Percentiles rank a stretch among this genome's conserved stretches.
Conservation (phyloP, 2,329 filamentous ascomycete species). For the Sclerotinia glacialis region DNA sequence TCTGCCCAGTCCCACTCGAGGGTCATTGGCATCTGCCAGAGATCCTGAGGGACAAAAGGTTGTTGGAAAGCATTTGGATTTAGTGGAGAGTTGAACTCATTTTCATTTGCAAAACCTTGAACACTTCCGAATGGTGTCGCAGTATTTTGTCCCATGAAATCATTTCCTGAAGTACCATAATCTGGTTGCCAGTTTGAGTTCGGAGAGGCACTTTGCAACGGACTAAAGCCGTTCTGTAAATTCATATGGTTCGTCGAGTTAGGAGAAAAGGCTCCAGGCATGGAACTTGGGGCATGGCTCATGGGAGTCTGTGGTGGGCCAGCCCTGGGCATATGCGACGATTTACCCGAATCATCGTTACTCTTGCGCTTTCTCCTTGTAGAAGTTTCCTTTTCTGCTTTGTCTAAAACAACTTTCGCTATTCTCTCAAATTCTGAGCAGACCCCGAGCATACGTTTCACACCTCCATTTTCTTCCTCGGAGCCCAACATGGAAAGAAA, state of each 20-base stretch:
- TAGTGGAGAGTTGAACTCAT: conserved; percentile 36
- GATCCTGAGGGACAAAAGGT: conserved; percentile 84
- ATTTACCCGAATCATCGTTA: conserved; percentile 46
- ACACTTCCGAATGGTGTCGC: conserved; percentile 37
- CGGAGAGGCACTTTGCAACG: conserved; percentile 32
- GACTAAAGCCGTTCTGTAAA: conserved; percentile 35
- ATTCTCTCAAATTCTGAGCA: conserved; percentile 98
- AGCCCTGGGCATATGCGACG: conserved; percentile 23
- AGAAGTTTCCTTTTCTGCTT: conserved; percentile 73
- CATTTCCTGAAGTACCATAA: conserved; percentile 25
- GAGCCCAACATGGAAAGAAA: conserved; percentile 87
- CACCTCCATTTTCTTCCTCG: conserved; percentile 84
- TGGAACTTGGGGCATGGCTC: conserved; percentile 30
- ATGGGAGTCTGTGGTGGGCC: conserved; percentile 32
- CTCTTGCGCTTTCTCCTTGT: conserved; percentile 79
- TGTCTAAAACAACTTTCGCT: conserved; percentile 84
- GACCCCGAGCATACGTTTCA: conserved; percentile 89
- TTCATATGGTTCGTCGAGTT: conserved; percentile 30
- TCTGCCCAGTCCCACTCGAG: conserved; percentile 75
- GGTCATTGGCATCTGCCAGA: conserved; percentile 95
- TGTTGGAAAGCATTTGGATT: conserved; percentile 63
- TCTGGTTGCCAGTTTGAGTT: conserved; percentile 31
- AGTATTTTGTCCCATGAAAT: conserved; percentile 33
- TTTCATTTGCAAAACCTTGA: conserved; percentile 32
- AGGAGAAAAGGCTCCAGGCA: conserved; percentile 36